These are phyloP conservation scores for Phytophthora agathidicida DNA, from an alignment of 352 stramenopile genomes.

Conservation along the genomic window DNA sequence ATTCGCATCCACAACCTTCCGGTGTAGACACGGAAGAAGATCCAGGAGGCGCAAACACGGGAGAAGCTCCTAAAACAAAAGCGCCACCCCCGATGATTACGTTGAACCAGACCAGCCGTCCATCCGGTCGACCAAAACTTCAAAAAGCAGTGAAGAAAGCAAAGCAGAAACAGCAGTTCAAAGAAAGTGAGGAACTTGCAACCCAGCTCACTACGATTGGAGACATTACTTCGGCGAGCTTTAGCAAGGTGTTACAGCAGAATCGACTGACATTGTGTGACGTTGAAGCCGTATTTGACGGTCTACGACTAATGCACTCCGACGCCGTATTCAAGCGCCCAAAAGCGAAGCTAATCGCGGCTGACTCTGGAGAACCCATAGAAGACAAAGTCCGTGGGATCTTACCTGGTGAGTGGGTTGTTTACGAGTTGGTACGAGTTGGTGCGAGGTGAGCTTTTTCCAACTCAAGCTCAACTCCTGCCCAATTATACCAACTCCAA, in stretches of 20 bases:
- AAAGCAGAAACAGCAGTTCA: background rate
- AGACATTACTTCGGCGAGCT: too few relatives aligned
- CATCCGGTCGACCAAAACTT: too few relatives aligned
- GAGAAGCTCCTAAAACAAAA: too few relatives aligned
- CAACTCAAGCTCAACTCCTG: too few relatives aligned
- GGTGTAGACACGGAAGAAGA: too few relatives aligned
- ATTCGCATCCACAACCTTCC: too few relatives aligned
- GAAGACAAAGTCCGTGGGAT: background rate
- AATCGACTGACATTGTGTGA: background rate
- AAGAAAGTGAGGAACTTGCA: background rate
- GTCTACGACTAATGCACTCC: background rate
- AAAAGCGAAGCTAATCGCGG: background rate
- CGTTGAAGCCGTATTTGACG: background rate
- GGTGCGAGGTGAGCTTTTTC: too few relatives aligned
- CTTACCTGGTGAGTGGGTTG: constrained; percentile 2
- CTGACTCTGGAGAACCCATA: background rate
- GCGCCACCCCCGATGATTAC: too few relatives aligned
- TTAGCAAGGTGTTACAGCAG: background rate
- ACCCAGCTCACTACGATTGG: background rate
- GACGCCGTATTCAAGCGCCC: constrained; percentile 1
- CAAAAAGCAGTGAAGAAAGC: background rate
- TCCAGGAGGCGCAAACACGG: too few relatives aligned
- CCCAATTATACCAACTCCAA: background rate
- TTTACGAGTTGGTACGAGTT: background rate
- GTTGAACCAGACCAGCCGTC: background rate